Base-by-base conservation (phyloP, 768 basidiomycete species). In the Collybia sordida region DNA sequence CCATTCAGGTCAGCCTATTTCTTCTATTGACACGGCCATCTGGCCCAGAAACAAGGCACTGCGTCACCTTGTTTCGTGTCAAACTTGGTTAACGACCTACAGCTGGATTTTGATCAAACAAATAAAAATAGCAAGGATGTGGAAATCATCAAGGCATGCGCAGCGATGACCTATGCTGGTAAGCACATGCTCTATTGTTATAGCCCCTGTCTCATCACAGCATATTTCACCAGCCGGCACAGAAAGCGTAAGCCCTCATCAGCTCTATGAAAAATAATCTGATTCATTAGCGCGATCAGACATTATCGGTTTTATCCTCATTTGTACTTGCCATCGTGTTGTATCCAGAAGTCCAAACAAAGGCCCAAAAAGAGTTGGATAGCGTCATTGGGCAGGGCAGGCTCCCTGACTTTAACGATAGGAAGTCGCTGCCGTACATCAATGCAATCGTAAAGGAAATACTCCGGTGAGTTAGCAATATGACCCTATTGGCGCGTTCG, bases 381-480 rank as follows among this genome's bases (percentile, higher is more conserved):
- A 37, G 52, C 6, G 61, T 67, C n/a, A 47, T 69, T 18, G 64
- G 64, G 12, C 60, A 61, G 19, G 61, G 58, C 9, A 59, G 65
- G 19, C 56, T 68, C 12, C 67, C 67, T 14, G 63, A 64, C 19
- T 63, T 64, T 36, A 54, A 51, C 11, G 67, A 68, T 37, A 55
- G 62, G 14, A 54, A 54, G 21, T 54, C 59, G 3, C 58, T 77
- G 9, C 77, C 75, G 0, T 78, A 77, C 44, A 62, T 75, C 12
- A 64, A 61, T n/a, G 74, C 74, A 3, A 64, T 75, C 31, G 62
- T 70, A 4, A 70, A 63, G 41, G 77, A 78, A 47, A 62, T 68
- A 31, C 56, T 71, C 4, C 64, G 70, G 59, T 72, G 25, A 21
- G 58, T 48, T 6, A 5, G 18, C n/a, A n/a, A 18, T 27, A 11